Evolutionary conservation across 371 early-diverging fungal species (phyloP).

Genomic region (Capillidium heterosporum): DNA sequence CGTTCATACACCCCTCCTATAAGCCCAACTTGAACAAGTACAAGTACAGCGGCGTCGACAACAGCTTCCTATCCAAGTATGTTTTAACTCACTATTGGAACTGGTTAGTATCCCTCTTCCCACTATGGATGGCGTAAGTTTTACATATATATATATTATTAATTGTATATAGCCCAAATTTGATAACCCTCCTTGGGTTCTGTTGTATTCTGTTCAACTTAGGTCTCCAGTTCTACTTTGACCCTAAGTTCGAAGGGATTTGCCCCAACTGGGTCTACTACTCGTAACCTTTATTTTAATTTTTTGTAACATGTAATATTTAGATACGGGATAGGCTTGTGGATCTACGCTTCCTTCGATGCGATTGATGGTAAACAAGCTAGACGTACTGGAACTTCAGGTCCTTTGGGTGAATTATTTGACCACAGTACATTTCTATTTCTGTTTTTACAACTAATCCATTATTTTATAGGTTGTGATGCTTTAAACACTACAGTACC

Average conservation of each 20-base stretch:
- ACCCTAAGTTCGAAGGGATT: constrained; percentile 54
- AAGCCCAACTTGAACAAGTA: constrained; percentile 46
- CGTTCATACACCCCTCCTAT: neutral
- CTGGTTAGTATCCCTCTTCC: constrained; percentile 67
- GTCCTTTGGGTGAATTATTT: constrained; percentile 93
- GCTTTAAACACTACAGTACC: constrained; percentile 62
- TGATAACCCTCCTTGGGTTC: constrained; percentile 90
- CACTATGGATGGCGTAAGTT: constrained; percentile 75
- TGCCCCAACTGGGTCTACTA: constrained; percentile 78
- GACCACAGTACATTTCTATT: constrained; percentile 48
- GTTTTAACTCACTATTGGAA: constrained; percentile 84
- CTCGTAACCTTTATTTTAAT: constrained; percentile 17
- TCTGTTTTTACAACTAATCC: neutral
- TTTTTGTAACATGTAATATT: neutral
- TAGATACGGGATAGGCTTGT: constrained; percentile 57
- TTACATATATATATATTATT: neutral
- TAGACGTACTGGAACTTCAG: constrained; percentile 73
- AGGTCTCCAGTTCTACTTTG: constrained; percentile 30
- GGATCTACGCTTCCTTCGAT: constrained; percentile 92
- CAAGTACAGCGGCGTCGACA: constrained; percentile 68
- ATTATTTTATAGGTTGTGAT: constrained; percentile 50
- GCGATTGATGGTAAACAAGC: constrained; percentile 98
- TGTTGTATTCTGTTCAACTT: constrained; percentile 68
- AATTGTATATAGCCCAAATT: constrained; percentile 60
- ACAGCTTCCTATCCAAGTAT: constrained; percentile 73